Evolutionary conservation across 768 basidiomycete genomes (phyloP).

Genomic region (Boletus rubescentipes): DNA sequence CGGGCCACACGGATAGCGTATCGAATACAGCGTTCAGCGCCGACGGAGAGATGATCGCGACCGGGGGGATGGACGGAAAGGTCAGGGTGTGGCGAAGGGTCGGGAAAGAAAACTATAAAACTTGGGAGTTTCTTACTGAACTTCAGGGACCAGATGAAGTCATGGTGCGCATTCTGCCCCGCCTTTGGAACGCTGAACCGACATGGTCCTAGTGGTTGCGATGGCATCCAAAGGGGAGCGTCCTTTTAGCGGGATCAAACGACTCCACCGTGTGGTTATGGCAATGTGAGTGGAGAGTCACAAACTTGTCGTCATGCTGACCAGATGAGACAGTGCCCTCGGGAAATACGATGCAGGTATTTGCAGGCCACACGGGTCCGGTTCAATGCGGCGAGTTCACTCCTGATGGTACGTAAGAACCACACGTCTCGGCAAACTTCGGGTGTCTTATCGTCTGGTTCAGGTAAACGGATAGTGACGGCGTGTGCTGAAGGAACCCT

Average conservation of each 20-base stretch:
- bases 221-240: conserved; percentile 94
- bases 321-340: conserved; percentile 68
- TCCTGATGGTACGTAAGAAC: conserved; percentile 65
- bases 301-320: background rate
- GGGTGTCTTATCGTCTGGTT: conserved; percentile 4
- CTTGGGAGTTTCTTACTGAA: conserved; percentile 94
- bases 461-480: conserved; percentile 87
- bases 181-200: background rate
- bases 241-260: conserved; percentile 88
- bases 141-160: conserved; percentile 95
- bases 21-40: conserved; percentile 72
- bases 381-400: conserved; percentile 90
- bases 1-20: conserved; percentile 93
- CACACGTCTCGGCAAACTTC: background rate
- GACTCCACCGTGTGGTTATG: conserved; percentile 96
- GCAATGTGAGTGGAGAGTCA: conserved; percentile 62
- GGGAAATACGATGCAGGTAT: conserved; percentile 94
- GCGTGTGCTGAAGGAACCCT: conserved; percentile 80
- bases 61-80: conserved; percentile 97
- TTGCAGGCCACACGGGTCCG: conserved; percentile 84
- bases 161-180: conserved; percentile 58
- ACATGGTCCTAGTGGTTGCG: conserved; percentile 66
- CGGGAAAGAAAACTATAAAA: conserved; percentile 66
- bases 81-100: conserved; percentile 90
- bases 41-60: conserved; percentile 92